phyloP scores from a whole-genome alignment of 352 stramenopile genomes.

The Globisporangium takayamanum region DNA sequence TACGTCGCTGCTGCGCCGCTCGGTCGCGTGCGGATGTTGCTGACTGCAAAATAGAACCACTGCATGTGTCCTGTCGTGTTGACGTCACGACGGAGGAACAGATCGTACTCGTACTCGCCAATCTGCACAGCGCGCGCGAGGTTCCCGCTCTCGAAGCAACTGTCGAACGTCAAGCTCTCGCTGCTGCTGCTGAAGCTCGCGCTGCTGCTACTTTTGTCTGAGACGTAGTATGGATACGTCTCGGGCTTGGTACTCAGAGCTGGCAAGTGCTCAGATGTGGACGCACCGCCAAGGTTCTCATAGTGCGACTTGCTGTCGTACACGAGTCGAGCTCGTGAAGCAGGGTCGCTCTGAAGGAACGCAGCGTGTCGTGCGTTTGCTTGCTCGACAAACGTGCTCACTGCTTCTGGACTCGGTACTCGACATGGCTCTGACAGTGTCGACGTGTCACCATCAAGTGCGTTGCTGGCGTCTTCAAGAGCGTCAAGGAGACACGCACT shows the following conservation, averaged over 20 bases:
- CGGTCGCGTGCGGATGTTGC: slow-evolving; percentile 37
- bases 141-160: slow-evolving; percentile 91
- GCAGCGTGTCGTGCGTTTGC: slow-evolving; percentile 10
- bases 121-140: slow-evolving; percentile 79
- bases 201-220: slow-evolving; percentile 15
- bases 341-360: slow-evolving; percentile 37
- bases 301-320: slow-evolving; percentile 37
- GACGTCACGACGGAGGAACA: slow-evolving; percentile 82
- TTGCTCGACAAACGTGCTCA: slow-evolving; percentile 24
- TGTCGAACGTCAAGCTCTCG: slow-evolving; percentile 85
- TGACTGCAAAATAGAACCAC: slow-evolving; percentile 95
- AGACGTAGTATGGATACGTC: slow-evolving; percentile 31
- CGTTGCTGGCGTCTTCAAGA: background rate
- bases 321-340: slow-evolving; percentile 34
- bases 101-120: slow-evolving; percentile 85
- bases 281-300: slow-evolving; percentile 2
- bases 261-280: background rate
- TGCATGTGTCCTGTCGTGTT: slow-evolving; percentile 83
- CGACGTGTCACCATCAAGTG: background rate
- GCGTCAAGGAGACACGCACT: background rate
- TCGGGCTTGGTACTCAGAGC: slow-evolving; percentile 1
- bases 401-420: slow-evolving; percentile 6
- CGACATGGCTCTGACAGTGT: slow-evolving; percentile 15
- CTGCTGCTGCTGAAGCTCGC: slow-evolving; percentile 11
- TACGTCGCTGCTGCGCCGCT: slow-evolving; percentile 26